Evolutionary conservation across 768 basidiomycete species (phyloP).

Genomic region (Saitozyma podzolica): DNA sequence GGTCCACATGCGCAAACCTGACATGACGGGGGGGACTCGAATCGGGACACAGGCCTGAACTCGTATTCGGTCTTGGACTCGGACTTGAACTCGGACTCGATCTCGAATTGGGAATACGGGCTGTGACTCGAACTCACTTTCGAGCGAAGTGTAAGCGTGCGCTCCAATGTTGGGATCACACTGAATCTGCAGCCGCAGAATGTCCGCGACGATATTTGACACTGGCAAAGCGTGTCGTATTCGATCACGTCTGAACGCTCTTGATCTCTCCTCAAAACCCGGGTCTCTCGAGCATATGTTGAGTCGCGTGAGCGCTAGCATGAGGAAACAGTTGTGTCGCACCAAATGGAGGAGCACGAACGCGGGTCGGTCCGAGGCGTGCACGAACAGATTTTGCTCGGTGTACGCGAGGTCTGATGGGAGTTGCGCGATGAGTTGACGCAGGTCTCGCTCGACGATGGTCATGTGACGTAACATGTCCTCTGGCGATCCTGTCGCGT

Average conservation of each 20-base stretch:
- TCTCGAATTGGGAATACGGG: too few species aligned
- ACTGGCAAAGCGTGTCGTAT: conserved; percentile 8
- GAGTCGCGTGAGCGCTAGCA: conserved; percentile 6
- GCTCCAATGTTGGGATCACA: conserved; percentile 5
- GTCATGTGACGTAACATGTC: neutral
- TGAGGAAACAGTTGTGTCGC: conserved; percentile 19
- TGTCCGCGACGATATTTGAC: conserved; percentile 7
- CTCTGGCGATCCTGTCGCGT: neutral
- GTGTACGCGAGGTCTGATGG: conserved; percentile 13
- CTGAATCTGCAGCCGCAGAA: conserved; percentile 1
- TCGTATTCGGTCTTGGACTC: too few species aligned
- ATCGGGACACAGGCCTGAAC: too few species aligned
- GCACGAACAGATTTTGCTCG: conserved; percentile 12
- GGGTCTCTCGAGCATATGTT: neutral
- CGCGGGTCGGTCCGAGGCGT: neutral
- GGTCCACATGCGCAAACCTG: neutral
- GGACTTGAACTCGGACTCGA: neutral
- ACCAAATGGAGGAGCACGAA: conserved; percentile 10
- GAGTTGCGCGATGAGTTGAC: conserved; percentile 5
- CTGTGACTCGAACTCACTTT: conserved; percentile 4
- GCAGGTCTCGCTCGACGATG: conserved; percentile 1
- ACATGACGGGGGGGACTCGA: too few species aligned
- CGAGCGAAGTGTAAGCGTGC: conserved; percentile 12
- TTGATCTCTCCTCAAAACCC: neutral
- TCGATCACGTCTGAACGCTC: neutral